Evolutionary conservation across 257 asterid species (phyloP).

Genomic region (Rhazya stricta): DNA sequence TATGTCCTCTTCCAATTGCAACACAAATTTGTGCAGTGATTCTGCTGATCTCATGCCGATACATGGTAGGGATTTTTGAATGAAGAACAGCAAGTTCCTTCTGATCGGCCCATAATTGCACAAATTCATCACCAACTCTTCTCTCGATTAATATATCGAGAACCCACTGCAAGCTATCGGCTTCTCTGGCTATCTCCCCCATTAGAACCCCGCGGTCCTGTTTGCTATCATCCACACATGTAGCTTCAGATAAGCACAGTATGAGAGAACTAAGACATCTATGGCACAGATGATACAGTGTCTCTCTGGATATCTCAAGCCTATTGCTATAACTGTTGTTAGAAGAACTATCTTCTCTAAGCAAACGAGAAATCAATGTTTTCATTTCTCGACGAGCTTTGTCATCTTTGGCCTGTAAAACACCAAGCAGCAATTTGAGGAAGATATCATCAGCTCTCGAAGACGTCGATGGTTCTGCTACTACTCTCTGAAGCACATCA

Average conservation of each 20-base stretch:
- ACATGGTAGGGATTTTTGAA: conserved; percentile 73
- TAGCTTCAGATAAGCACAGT: conserved; percentile 61
- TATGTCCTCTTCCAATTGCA: conserved; percentile 72
- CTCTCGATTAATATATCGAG: conserved; percentile 60
- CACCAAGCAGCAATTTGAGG: conserved; percentile 50
- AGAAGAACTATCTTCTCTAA: conserved; percentile 42
- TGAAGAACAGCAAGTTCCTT: conserved; percentile 77
- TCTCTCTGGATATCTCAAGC: conserved; percentile 53
- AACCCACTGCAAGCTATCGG: conserved; percentile 88
- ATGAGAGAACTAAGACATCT: conserved; percentile 71
- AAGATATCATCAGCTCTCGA: conserved; percentile 62
- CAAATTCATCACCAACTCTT: conserved; percentile 78
- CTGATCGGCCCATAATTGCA: conserved; percentile 80
- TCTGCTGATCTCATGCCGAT: conserved; percentile 78
- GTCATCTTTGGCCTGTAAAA: conserved; percentile 75
- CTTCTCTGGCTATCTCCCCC: conserved; percentile 79
- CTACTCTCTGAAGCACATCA: conserved; percentile 65
- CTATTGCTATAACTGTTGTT: conserved; percentile 13
- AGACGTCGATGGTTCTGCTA: conserved; percentile 57
- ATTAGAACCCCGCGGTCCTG: conserved; percentile 71
- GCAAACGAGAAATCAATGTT: conserved; percentile 46
- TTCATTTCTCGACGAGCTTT: conserved; percentile 81
- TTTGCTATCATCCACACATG: conserved; percentile 47
- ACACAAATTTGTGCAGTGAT: conserved; percentile 81
- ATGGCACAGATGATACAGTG: conserved; percentile 68